Conservation (phyloP, 345 rosid genomes). For the Pseudoturritis turrita region DNA sequence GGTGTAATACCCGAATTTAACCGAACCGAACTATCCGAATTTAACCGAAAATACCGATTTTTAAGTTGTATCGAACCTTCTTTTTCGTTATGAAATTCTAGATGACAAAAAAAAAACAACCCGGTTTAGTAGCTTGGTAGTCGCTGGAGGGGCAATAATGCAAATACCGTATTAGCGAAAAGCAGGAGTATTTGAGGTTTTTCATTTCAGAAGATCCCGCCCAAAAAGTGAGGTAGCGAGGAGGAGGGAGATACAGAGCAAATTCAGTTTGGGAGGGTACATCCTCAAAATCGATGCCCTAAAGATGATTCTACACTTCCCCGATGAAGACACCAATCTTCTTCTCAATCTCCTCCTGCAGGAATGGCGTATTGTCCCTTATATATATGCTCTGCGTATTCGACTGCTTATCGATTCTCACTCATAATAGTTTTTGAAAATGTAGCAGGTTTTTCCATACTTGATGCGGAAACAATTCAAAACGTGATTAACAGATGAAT, state of each 20-base stretch:
- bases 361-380: constrained; percentile 38
- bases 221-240: background rate
- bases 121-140: background rate
- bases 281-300: constrained; percentile 64
- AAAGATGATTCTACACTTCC: constrained; percentile 54
- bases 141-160: background rate
- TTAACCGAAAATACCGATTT: too few species aligned
- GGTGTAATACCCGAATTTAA: background rate
- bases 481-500: constrained; percentile 52
- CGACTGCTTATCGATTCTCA: background rate
- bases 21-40: too few species aligned
- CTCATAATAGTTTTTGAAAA: background rate
- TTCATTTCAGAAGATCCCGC: background rate
- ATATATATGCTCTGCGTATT: background rate
- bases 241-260: constrained; percentile 68
- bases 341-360: constrained; percentile 72
- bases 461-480: constrained; percentile 60
- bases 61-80: too few species aligned
- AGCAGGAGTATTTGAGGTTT: too few species aligned
- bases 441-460: constrained; percentile 55
- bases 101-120: too few species aligned
- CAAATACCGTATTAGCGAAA: too few species aligned
- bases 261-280: constrained; percentile 79
- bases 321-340: constrained; percentile 70
- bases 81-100: too few species aligned